These are phyloP conservation scores for Lipomyces spencermartinsiae DNA, from an alignment of 805 yeast genomes.

Conservation along the genomic window DNA sequence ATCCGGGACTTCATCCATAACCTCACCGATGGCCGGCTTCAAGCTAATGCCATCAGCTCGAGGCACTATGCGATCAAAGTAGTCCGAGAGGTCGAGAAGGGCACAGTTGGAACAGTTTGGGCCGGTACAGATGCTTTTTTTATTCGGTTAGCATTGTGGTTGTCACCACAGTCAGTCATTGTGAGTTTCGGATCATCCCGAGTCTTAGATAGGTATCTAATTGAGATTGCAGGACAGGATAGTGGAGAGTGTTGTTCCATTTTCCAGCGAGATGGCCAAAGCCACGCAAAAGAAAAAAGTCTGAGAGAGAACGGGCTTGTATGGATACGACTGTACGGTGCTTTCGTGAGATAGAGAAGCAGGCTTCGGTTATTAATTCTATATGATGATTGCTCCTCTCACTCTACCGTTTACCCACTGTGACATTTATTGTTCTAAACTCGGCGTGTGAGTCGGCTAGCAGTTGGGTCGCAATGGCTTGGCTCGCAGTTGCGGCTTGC, in stretches of 20 bases:
- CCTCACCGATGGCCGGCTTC: background rate
- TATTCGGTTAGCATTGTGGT: background rate
- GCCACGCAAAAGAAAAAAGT: background rate
- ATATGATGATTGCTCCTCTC: too few relatives aligned
- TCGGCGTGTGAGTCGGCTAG: too few relatives aligned
- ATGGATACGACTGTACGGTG: too few relatives aligned
- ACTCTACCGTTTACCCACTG: too few relatives aligned
- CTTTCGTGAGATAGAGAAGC: background rate
- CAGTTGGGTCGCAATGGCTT: too few relatives aligned
- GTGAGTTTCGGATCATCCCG: background rate
- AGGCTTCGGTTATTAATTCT: background rate
- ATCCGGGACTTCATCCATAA: background rate
- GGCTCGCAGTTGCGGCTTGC: too few relatives aligned
- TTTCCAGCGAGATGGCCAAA: constrained; percentile 1
- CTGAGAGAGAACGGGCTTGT: background rate
- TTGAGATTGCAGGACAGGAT: background rate
- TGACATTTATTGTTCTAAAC: too few relatives aligned
- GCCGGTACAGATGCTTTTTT: background rate
- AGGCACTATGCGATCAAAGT: background rate
- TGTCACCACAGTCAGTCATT: background rate
- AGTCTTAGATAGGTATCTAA: background rate
- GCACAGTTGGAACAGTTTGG: constrained; percentile 1
- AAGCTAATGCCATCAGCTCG: background rate
- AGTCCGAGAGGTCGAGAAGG: background rate
- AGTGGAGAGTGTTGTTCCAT: background rate